Conservation (phyloP, 495 filamentous ascomycete genomes). For the Aspergillus asperescens region DNA sequence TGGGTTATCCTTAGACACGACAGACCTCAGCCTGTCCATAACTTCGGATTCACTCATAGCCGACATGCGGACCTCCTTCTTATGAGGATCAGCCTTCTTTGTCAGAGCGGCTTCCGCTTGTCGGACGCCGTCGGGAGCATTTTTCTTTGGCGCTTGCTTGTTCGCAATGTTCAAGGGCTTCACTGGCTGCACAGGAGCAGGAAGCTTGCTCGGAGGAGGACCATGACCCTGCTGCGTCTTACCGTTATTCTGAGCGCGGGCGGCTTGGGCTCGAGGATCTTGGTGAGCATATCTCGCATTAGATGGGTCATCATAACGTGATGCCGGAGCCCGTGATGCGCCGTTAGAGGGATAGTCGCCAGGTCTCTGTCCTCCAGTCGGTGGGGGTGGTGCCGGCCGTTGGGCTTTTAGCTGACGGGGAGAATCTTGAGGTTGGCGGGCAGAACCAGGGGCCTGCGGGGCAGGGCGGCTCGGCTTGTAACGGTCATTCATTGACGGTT, state of each 20-base stretch:
- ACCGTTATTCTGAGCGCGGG: constrained; percentile 37
- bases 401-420: constrained; percentile 48
- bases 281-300: constrained; percentile 26
- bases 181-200: constrained; percentile 61
- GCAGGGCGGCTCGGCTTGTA: constrained; percentile 77
- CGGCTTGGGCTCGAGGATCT: constrained; percentile 29
- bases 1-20: constrained; percentile 89
- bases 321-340: constrained; percentile 10
- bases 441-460: constrained; percentile 47
- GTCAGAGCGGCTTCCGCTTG: constrained; percentile 77
- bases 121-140: constrained; percentile 59
- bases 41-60: constrained; percentile 95
- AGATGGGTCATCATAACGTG: constrained; percentile 29
- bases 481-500: constrained; percentile 50
- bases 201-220: constrained; percentile 48
- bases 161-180: constrained; percentile 88
- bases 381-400: constrained; percentile 53
- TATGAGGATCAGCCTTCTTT: constrained; percentile 65
- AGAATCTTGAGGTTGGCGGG: constrained; percentile 43
- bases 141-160: constrained; percentile 56
- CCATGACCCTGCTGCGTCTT: constrained; percentile 36
- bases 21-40: constrained; percentile 88
- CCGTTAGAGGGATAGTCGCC: constrained; percentile 19
- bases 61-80: constrained; percentile 93
- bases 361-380: constrained; percentile 32